Evolutionary conservation across 306 rosid species (phyloP).

Genomic region (Dryas alaskensis): DNA sequence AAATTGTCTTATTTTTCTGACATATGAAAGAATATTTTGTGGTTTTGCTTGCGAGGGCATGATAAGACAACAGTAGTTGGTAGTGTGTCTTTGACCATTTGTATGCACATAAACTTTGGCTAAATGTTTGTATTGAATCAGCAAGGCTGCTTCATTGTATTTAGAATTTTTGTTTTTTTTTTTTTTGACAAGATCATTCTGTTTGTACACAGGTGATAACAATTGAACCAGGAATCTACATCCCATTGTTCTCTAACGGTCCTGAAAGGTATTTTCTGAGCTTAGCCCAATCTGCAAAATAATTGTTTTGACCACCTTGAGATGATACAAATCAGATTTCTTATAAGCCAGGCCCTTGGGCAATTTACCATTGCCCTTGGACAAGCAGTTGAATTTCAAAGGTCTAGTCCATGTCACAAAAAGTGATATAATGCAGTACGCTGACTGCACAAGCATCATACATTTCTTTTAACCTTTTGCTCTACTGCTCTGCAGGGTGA

Average conservation of each 20-base stretch:
- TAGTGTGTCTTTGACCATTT: not conserved
- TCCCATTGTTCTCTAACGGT: constrained; percentile 62
- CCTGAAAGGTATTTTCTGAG: constrained; percentile 57
- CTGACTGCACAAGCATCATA: constrained; percentile 9
- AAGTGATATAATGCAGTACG: not conserved
- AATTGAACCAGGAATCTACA: constrained; percentile 88
- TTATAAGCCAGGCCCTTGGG: not conserved
- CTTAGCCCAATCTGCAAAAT: constrained; percentile 4
- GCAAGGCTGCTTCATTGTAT: not conserved
- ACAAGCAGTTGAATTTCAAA: not conserved
- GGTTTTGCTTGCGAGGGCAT: too few relatives aligned
- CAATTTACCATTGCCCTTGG: not conserved
- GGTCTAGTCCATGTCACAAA: not conserved
- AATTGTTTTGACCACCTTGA: constrained; percentile 18
- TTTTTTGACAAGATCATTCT: constrained; percentile 7
- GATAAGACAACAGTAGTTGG: too few relatives aligned
- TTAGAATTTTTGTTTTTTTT: not conserved
- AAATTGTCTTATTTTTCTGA: too few relatives aligned
- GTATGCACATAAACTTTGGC: not conserved
- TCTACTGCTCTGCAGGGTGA: not conserved
- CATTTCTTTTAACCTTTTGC: constrained; percentile 2
- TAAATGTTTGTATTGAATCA: not conserved
- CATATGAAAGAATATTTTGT: too few relatives aligned
- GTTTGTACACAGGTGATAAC: constrained; percentile 69
- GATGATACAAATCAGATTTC: constrained; percentile 15